Evolutionary conservation across 306 rosid species (phyloP), one percentile per base, ranked within the genome.

Genomic region (Hippophae rhamnoides): DNA sequence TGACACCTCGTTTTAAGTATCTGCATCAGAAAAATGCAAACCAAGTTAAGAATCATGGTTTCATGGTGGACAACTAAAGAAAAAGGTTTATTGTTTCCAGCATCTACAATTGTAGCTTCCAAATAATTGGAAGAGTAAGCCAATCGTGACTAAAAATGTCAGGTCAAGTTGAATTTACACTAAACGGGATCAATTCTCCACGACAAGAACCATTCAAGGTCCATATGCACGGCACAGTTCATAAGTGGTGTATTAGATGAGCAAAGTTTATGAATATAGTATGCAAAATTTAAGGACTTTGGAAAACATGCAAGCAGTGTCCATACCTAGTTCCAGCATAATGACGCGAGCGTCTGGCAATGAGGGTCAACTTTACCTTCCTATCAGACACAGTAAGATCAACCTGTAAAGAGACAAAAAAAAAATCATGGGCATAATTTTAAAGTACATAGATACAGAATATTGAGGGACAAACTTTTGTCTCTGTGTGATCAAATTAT

Each of bases 261-360:
- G 63, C 45, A 57, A 56, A 67, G 62, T 46, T 31, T 46, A 31
- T 31, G 38, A 31, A 4, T 46, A 63, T 44, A 74, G 13, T 13
- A 43, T 26, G 38, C 66, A 7, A 38, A 40, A 42, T 11, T 47
- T 54, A 46, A 60, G 49, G 45, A 72, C 56, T 64, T 61, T 6
- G 62, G 51, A 59, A 64, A 31, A 31, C 5, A 31, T 31, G 38
- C 38, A 31, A 47, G 1, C 52, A 46, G 41, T 61, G 54, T 23
- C 53, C 78, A 62, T 61, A 93, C 99, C 99, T 86, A 79, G 99
- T 93, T 68, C 99, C 99, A 64, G 97, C 99, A 79, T 82, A 93
- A 78, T 93, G 99, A 31, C 95, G 83, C 52, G 99, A 93, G 50
- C 99, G 97, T 64, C 99, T 86, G 62, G 94, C 94, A 76, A 93